Evolutionary conservation across 2,329 filamentous ascomycete species (phyloP).

Genomic region (Monilinia vaccinii-corymbosi): DNA sequence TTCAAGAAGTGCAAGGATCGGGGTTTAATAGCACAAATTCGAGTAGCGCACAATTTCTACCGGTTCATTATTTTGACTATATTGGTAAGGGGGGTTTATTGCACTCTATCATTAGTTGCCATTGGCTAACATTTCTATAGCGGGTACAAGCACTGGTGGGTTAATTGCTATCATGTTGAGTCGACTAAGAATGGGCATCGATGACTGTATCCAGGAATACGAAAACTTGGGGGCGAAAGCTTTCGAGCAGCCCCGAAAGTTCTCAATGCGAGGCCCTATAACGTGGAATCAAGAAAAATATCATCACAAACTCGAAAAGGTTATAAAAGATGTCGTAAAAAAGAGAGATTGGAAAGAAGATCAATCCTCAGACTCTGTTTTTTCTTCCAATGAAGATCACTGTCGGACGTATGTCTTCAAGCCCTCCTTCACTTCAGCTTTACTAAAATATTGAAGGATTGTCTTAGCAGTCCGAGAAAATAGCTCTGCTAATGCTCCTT

Average conservation of each 20-base stretch:
- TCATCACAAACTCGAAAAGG: not conserved
- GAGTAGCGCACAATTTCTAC: not conserved
- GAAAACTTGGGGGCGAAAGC: not conserved
- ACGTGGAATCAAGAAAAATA: conserved; percentile 3
- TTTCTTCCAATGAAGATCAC: not conserved
- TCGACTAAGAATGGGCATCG: conserved; percentile 6
- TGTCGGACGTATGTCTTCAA: not conserved
- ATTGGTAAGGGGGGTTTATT: not conserved
- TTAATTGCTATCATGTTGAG: conserved; percentile 11
- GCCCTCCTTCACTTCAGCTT: not conserved
- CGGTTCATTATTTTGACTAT: not conserved
- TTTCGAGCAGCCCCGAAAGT: not conserved
- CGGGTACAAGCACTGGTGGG: not conserved
- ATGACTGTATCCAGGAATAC: conserved; percentile 9
- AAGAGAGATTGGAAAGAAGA: not conserved
- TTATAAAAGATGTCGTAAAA: conserved; percentile 5
- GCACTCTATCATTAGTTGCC: not conserved
- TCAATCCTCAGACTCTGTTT: not conserved
- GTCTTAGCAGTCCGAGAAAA: not conserved
- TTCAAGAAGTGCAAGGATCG: not conserved
- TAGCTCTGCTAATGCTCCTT: not conserved
- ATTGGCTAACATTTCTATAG: not conserved
- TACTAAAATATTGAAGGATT: not conserved
- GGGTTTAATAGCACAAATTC: not conserved
- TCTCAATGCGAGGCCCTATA: not conserved